These are phyloP conservation scores for Podospora tetraspora DNA, from an alignment of 495 filamentous ascomycete genomes.

Conservation along the genomic window DNA sequence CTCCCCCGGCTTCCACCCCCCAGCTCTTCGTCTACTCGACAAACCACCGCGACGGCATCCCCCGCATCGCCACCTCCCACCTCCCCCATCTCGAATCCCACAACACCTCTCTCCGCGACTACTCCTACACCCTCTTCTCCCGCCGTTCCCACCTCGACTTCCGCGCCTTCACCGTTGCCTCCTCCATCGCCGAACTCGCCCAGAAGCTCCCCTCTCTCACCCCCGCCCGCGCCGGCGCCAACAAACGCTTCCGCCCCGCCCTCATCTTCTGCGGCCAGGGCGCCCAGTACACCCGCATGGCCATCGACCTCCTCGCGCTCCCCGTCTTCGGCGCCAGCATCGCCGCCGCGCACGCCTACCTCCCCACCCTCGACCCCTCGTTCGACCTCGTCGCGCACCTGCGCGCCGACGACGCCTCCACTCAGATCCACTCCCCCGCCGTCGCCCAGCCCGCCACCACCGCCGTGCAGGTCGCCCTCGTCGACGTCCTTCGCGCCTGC, in stretches of 20 bases:
- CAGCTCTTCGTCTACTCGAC: conserved; percentile 22
- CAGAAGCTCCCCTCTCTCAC: not conserved
- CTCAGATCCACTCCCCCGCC: conserved; percentile 20
- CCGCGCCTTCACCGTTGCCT: conserved; percentile 21
- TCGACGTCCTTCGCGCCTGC: conserved; percentile 47
- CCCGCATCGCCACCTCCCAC: conserved; percentile 16
- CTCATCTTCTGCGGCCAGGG: conserved; percentile 24
- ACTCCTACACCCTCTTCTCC: conserved; percentile 10
- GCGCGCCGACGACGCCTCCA: not conserved
- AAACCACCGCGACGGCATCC: conserved; percentile 21
- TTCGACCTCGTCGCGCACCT: conserved; percentile 8
- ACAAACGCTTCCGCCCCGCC: conserved; percentile 1
- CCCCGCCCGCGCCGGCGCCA: conserved; percentile 1
- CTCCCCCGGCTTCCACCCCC: not conserved
- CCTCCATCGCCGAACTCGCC: conserved; percentile 16
- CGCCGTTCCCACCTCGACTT: conserved; percentile 22
- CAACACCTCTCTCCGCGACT: conserved; percentile 16
- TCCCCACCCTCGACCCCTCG: conserved; percentile 2
- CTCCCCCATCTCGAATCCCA: conserved; percentile 15
- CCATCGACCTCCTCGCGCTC: conserved; percentile 28
- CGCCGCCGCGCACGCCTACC: conserved; percentile 13
- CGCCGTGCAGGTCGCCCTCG: conserved; percentile 48
- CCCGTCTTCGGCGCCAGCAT: conserved; percentile 25
- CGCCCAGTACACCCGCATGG: conserved; percentile 43
- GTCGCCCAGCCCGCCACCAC: conserved; percentile 41